Evolutionary conservation across 768 basidiomycete species (phyloP), one percentile per base, ranked within the genome.

Genomic region (Xerocomellus amylosporus): DNA sequence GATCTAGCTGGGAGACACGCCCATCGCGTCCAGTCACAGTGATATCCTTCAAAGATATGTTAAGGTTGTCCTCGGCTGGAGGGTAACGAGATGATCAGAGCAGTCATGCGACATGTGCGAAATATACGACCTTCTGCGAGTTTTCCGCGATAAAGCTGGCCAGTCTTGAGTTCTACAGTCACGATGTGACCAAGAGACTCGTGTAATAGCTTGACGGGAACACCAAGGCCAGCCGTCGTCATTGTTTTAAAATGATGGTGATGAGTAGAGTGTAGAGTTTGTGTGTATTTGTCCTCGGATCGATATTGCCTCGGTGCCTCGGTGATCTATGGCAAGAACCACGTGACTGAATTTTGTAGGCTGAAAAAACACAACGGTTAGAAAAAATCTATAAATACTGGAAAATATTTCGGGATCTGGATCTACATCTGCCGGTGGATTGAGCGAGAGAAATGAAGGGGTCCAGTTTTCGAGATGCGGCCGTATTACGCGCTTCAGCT

Each of bases 1-100:
- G 96, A 76, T 98, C 97, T 47, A 99, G 80, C 71, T 99, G 97
- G 13, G 97, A 97, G 28, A 99, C 93, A 64, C 97, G 92, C 24
- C 97, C 97, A 79, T 99, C 97, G 49, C 97, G 86, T 50, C 90
- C 93, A 14, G 97, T 99, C 31, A 98, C 97, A 30, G 97, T 98
- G 66, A 98, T 97, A 60, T 98, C 93, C 71, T 84, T 92, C 59
- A 98, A 70, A 5, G 95, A 94, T 68, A 99, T 94, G 75, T 98
- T 98, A 41, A 98, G 79, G 64, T 97, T 97, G 69, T 99, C 97
- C 73, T 99, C 97, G 61, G 97, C 97, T 99, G 72, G 53, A 53
- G n/a, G 38, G 55, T 22, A 48, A 46, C 51, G 22, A 46, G 58
- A 49, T 26, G 53, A 62, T 58, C 63, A 70, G 62, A 38, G 26